Base-by-base conservation (phyloP, 1,139 yeast species). In the Zhuliangozyma blackwelliae region DNA sequence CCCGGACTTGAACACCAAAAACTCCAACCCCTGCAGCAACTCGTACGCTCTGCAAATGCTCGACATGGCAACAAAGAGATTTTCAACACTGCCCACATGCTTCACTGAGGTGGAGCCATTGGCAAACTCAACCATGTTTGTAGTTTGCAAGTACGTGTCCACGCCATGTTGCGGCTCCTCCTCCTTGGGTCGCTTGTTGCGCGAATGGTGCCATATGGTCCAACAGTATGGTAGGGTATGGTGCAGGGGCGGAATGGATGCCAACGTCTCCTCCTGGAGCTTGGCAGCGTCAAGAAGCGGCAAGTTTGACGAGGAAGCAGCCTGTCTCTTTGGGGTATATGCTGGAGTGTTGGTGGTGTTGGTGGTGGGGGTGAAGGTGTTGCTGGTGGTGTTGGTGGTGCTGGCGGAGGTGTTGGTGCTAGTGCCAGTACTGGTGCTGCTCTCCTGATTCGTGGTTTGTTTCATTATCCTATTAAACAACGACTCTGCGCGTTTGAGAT, bases 1-100 rank as follows among this genome's bases (percentile, higher is more conserved):
- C 2, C 85, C 85, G 32, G 75, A 65, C 48, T 79, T 77, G 59
- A 82, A 81, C 11, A 81, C 56, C 43, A 79, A 77, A 44, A 75
- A 67, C 52, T 79, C 85, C 29, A 81, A 68, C 22, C 82, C 82
- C 40, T 66, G 63, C 12, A 73, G 68, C 40, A 79, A 62, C 36
- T 70, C 71, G 46, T 63, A 65, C 2, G 78, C 63, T 30, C 68
- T 66, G 41, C 72, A 69, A 44, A 81, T 57, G 26, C 68, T 65
- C 11, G 72, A 51, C 41, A 79, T 58, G 37, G 76, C 57, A 40
- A 66, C 57, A 86, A 86, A 82, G 59, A 81, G 68, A 52, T 80
- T 83, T 55, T 80, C 87, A 19, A 79, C 63, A 7, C 82, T 69
- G 12, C 67, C 76, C 37, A 75, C 63, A 36, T 59, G 55, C 27